Evolutionary conservation across 2,329 filamentous ascomycete species (phyloP).

Genomic region (Talaromyces sp.): DNA sequence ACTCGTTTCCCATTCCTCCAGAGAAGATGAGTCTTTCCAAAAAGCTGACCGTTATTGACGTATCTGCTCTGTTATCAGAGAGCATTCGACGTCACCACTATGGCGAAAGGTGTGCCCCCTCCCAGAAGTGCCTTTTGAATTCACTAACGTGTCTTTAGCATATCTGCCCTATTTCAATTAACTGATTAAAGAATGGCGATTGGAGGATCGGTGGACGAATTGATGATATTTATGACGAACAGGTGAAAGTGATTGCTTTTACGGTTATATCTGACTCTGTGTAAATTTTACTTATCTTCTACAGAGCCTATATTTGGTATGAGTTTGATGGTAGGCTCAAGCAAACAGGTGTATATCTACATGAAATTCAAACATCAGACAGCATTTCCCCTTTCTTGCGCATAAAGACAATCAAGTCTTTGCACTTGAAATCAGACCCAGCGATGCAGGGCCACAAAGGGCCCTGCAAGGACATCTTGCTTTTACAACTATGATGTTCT

Average conservation of each 20-base stretch:
- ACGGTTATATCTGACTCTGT: background rate
- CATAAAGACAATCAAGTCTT: background rate
- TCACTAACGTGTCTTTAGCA: slow-evolving; percentile 30
- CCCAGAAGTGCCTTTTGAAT: slow-evolving; percentile 29
- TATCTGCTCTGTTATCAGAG: slow-evolving; percentile 83
- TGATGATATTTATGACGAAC: slow-evolving; percentile 14
- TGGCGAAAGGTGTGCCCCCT: slow-evolving; percentile 66
- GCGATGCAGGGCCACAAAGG: slow-evolving; percentile 66
- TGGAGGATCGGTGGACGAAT: slow-evolving; percentile 4
- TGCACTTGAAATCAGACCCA: slow-evolving; percentile 45
- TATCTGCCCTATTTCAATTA: slow-evolving; percentile 61
- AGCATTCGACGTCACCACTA: slow-evolving; percentile 96
- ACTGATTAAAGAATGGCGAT: slow-evolving; percentile 43
- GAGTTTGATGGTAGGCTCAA: slow-evolving; percentile 1
- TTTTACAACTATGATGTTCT: slow-evolving; percentile 60
- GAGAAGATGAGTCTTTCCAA: slow-evolving; percentile 66
- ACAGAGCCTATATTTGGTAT: slow-evolving; percentile 3
- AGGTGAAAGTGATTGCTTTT: background rate
- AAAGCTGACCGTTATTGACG: slow-evolving; percentile 86
- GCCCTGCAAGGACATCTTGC: slow-evolving; percentile 68
- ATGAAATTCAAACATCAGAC: background rate
- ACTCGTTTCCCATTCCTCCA: slow-evolving; percentile 87
- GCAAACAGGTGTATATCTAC: slow-evolving; percentile 4
- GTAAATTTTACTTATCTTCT: background rate
- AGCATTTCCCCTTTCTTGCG: background rate